Base-by-base conservation (phyloP, 2,329 filamentous ascomycete genomes). In the Claviceps citrina region DNA sequence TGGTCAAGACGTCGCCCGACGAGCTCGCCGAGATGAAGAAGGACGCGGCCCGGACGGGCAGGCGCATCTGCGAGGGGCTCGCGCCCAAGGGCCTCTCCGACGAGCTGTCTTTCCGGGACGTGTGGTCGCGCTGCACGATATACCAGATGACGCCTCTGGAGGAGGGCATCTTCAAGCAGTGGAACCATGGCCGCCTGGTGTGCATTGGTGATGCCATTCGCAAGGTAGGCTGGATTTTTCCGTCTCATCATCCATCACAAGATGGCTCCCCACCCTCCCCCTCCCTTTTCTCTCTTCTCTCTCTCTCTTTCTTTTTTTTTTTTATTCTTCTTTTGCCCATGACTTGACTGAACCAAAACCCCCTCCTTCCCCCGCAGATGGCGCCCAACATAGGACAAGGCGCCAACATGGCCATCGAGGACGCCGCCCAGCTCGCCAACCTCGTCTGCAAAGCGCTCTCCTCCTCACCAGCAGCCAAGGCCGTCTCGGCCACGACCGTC, bases 161-260 rank as follows among this genome's bases (percentile, higher is more conserved):
- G 26, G 56, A 61, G 31, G 57, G 57, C 6, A 44, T 59, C 5
- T 39, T 55, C 10, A 22, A 50, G 19, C 47, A 51, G 26, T 61
- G 57, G 58, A 50, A 47, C 30, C 37, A 43, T 22, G 54, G 51
- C 10, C 51, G 56, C 5, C 46, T 59, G 15, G 54, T 56, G 3
- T 51, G 60, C 1, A 51, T 46, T 0, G 59, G 59, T 3, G 58
- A 63, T 36, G 46, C 59, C 2, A 51, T 45, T 10, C 55, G 60
- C 42, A 59, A 48, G 44, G 45, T 46, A n/a, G n/a, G n/a, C n/a
- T n/a, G n/a, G n/a, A n/a, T n/a, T n/a, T n/a, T n/a, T n/a, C n/a
- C n/a, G n/a, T n/a, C n/a, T n/a, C n/a, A n/a, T n/a, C n/a, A n/a
- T n/a, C n/a, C n/a, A n/a, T n/a, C n/a, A n/a, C n/a, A n/a, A n/a